Evolutionary conservation across 805 yeast species (phyloP).

Genomic region (Starmerella stellata): DNA sequence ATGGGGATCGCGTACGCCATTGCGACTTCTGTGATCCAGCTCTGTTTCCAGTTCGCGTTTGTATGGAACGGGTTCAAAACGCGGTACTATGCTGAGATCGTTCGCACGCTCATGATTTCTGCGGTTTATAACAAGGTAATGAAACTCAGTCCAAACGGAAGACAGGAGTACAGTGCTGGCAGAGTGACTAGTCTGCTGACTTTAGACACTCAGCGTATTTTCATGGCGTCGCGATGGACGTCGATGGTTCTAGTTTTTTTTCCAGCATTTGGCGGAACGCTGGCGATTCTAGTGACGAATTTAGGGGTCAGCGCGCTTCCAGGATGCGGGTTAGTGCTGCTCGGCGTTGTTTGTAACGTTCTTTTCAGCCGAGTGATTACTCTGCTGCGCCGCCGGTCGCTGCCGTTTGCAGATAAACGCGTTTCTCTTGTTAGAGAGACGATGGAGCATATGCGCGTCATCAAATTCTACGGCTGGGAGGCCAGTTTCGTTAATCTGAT

Average conservation of each 20-base stretch:
- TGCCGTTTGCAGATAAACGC: conserved; percentile 53
- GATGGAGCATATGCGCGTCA: conserved; percentile 55
- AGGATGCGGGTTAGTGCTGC: conserved; percentile 39
- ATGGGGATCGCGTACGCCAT: conserved; percentile 61
- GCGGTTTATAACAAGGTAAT: conserved; percentile 54
- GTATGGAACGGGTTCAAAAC: conserved; percentile 50
- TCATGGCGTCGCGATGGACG: conserved; percentile 27
- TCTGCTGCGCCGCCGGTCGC: conserved; percentile 37
- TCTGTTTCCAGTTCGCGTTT: conserved; percentile 31
- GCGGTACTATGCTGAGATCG: conserved; percentile 48
- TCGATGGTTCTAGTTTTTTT: conserved; percentile 11
- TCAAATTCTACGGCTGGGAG: conserved; percentile 88
- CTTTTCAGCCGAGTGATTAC: conserved; percentile 36
- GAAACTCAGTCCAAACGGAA: conserved; percentile 37
- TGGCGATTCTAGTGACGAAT: conserved; percentile 45
- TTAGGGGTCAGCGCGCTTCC: conserved; percentile 57
- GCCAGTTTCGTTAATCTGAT: conserved; percentile 48
- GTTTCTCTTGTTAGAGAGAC: conserved; percentile 64
- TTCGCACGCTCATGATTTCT: conserved; percentile 52
- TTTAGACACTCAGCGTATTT: conserved; percentile 66
- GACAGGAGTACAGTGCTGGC: conserved; percentile 44
- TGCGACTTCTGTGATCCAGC: conserved; percentile 43
- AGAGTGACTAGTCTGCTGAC: conserved; percentile 61
- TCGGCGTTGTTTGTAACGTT: conserved; percentile 27
- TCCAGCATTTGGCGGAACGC: conserved; percentile 27